Conservation (phyloP, 768 basidiomycete genomes). For the Lactarius trivialis region DNA sequence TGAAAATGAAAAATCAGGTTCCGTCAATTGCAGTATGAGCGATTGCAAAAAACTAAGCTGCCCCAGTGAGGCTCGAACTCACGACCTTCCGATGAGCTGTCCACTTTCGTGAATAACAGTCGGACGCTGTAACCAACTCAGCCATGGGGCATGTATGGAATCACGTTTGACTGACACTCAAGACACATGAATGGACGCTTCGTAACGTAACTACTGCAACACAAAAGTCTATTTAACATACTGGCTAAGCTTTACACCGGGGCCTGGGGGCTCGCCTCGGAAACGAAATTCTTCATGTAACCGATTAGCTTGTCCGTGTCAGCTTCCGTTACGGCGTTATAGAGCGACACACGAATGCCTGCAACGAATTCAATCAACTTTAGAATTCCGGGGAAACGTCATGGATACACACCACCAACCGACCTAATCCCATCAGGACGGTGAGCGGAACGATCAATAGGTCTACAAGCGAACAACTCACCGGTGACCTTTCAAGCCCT, state of each 20-base stretch:
- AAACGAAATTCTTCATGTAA: constrained; percentile 53
- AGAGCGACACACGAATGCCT: constrained; percentile 80
- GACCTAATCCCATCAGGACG: constrained; percentile 13
- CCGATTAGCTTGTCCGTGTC: constrained; percentile 54
- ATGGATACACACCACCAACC: constrained; percentile 19
- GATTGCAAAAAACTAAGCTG: constrained; percentile 29
- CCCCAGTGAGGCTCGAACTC: constrained; percentile 65
- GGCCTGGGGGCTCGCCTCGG: not conserved
- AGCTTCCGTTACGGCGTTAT: constrained; percentile 81
- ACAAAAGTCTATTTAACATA: not conserved
- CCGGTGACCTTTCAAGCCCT: constrained; percentile 90
- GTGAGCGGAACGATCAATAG: not conserved
- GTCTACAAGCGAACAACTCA: constrained; percentile 32
- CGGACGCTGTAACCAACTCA: constrained; percentile 76
- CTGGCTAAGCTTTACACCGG: not conserved
- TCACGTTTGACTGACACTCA: not conserved
- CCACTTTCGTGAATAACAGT: constrained; percentile 49
- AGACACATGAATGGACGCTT: not conserved
- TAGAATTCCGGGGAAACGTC: not conserved
- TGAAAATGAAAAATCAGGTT: not conserved
- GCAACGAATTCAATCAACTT: constrained; percentile 4
- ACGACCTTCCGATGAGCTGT: constrained; percentile 52
- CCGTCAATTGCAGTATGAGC: not conserved
- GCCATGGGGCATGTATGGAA: constrained; percentile 51
- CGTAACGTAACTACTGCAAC: not conserved